Percentiles rank a stretch among this genome's conserved stretches.
Evolutionary conservation across 345 rosid genomes (phyloP).

Genomic region (Cardiospermum halicacabum): DNA sequence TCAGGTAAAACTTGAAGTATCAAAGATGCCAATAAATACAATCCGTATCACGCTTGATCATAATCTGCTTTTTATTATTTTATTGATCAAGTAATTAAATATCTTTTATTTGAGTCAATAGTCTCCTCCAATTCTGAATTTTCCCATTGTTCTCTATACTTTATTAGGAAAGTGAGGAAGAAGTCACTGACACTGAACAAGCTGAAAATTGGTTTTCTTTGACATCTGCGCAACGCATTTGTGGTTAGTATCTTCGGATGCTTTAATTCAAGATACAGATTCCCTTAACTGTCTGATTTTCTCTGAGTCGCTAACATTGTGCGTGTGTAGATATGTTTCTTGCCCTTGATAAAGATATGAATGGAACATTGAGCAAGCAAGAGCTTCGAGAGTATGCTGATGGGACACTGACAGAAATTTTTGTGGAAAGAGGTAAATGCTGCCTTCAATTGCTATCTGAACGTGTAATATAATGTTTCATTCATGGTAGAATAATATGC

Average conservation of each 20-base stretch:
- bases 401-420: slow-evolving; percentile 90
- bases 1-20: slow-evolving; percentile 50
- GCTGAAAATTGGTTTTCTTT: slow-evolving; percentile 99
- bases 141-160: slow-evolving; percentile 4
- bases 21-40: not conserved
- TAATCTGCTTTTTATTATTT: not conserved
- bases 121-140: not conserved
- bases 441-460: not conserved
- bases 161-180: slow-evolving; percentile 94
- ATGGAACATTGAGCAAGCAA: slow-evolving; percentile 90
- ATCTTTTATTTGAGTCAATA: not conserved
- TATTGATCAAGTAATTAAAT: not conserved
- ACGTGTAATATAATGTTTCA: not conserved
- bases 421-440: slow-evolving; percentile 80
- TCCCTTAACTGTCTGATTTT: not conserved
- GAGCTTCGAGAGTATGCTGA: slow-evolving; percentile 97
- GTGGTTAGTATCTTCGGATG: slow-evolving; percentile 46
- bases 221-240: slow-evolving; percentile 97
- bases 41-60: not conserved
- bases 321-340: slow-evolving; percentile 72
- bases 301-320: slow-evolving; percentile 8
- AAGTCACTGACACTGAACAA: slow-evolving; percentile 94
- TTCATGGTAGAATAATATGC: not conserved
- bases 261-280: not conserved
- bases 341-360: slow-evolving; percentile 92